Evolutionary conservation across 2,329 filamentous ascomycete species (phyloP), one percentile per base, ranked within the genome.

Genomic region (Domatiomyces catenatus): DNA sequence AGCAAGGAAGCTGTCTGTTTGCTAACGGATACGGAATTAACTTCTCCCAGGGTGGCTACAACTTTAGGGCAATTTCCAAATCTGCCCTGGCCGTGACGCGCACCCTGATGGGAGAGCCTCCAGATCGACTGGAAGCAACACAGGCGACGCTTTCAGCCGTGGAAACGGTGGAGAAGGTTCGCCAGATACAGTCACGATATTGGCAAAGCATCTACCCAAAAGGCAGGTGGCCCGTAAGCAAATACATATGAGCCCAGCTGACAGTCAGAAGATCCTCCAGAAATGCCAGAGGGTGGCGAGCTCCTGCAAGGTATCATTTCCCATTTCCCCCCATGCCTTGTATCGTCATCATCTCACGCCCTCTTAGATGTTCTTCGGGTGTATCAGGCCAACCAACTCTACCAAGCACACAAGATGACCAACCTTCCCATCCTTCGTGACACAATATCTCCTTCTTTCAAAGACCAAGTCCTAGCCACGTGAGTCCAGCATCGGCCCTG

Each of bases 81-180:
- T 96, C 92, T 3, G 89, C 92, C 1, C 75, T 95, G 3, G 87
- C 90, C 2, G 92, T 98, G 1, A 92, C 87, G 1, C 81, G 81
- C 53, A 95, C 90, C 0, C 73, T 98, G 44, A 96, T 98, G 88
- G 88, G 92, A 19, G 89, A 98, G 61, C 86, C 90, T 8, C 92
- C 92, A 2, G 79, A 80, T 51, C 71, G 76, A 48, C 64, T 81
- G 12, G 65, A 65, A 47, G 64, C 69, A 6, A 67, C 70, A 1
- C 61, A 67, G 5, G 69, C 76, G 1, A 75, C 75, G 0, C 65
- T 68, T 7, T 63, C 67, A 42, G 78, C 74, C n/a, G 69, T 80
- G 1, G 68, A 73, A 28, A 75, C 75, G 1, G 71, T 83, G 2
- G 68, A 77, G 50, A 67, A 73, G 22, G 80, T 83, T 5, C 72